Evolutionary conservation across 1,284 basidiomycete genomes (phyloP).

Genomic region (Phlebopus sp.): DNA sequence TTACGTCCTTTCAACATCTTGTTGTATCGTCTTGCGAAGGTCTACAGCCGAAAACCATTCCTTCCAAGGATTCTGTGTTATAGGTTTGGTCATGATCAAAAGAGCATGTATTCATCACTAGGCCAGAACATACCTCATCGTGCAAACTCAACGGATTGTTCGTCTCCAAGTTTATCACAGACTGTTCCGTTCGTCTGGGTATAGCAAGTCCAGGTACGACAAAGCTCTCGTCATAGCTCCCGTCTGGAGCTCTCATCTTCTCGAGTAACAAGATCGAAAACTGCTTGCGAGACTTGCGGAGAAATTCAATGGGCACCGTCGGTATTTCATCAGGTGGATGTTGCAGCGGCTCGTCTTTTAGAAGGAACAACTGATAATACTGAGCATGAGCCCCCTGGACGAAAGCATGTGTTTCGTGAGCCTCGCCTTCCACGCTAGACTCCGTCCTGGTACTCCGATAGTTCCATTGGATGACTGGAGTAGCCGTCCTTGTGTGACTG

Average conservation of each 20-base stretch:
- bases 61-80: constrained; percentile 81
- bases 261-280: constrained; percentile 55
- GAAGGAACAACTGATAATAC: constrained; percentile 54
- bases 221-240: constrained; percentile 69
- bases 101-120: neutral
- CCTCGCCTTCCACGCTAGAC: constrained; percentile 76
- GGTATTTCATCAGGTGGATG: constrained; percentile 43
- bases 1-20: constrained; percentile 91
- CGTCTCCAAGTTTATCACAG: constrained; percentile 52
- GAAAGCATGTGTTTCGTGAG: constrained; percentile 8
- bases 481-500: constrained; percentile 57
- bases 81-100: too few species aligned
- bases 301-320: constrained; percentile 41
- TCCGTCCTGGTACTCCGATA: constrained; percentile 59
- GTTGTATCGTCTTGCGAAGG: constrained; percentile 79
- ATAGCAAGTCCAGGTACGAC: constrained; percentile 48
- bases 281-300: constrained; percentile 47
- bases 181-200: constrained; percentile 35
- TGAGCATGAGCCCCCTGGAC: constrained; percentile 7
- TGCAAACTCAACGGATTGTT: constrained; percentile 89
- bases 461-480: constrained; percentile 40
- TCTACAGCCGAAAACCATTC: constrained; percentile 89
- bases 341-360: constrained; percentile 56
- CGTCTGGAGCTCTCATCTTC: constrained; percentile 75
- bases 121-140: constrained; percentile 55